Evolutionary conservation across 1,284 basidiomycete species (phyloP).

Genomic region (Naganishia sp.): DNA sequence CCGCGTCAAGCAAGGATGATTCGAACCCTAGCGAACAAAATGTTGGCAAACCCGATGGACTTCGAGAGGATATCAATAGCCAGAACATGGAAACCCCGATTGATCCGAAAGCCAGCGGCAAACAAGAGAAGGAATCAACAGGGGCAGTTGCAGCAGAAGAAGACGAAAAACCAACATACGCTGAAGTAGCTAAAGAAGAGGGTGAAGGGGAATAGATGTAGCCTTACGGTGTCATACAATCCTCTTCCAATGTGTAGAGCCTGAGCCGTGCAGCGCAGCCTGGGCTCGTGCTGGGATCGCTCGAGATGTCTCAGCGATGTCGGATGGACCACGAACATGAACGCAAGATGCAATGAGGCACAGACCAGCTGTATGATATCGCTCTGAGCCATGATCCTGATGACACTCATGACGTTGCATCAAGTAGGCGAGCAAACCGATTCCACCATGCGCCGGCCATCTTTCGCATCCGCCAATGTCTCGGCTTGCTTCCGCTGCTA

Average conservation of each 20-base stretch:
- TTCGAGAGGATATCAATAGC: neutral
- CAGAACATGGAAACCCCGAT: neutral
- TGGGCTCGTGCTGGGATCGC: too few relatives aligned
- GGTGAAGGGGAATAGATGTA: neutral
- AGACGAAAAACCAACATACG: constrained; percentile 18
- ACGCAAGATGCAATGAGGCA: too few relatives aligned
- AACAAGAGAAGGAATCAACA: neutral
- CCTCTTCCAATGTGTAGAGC: too few relatives aligned
- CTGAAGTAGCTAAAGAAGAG: constrained; percentile 20
- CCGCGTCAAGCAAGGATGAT: neutral
- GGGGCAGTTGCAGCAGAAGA: neutral
- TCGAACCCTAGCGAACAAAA: neutral
- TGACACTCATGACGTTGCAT: too few relatives aligned
- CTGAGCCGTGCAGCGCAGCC: too few relatives aligned
- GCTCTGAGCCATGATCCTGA: too few relatives aligned
- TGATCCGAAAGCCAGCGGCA: neutral
- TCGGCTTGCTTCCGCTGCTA: neutral
- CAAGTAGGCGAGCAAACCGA: too few relatives aligned
- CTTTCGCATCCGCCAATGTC: neutral
- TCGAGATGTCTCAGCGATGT: too few relatives aligned
- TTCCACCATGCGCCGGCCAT: too few relatives aligned
- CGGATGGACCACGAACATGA: too few relatives aligned
- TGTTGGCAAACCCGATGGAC: neutral
- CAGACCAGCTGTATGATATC: too few relatives aligned
- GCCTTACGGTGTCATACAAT: neutral